These are phyloP conservation scores for Asparagopsis taxiformis DNA, from an alignment of 31 red algal genomes.

Conservation along the genomic window DNA sequence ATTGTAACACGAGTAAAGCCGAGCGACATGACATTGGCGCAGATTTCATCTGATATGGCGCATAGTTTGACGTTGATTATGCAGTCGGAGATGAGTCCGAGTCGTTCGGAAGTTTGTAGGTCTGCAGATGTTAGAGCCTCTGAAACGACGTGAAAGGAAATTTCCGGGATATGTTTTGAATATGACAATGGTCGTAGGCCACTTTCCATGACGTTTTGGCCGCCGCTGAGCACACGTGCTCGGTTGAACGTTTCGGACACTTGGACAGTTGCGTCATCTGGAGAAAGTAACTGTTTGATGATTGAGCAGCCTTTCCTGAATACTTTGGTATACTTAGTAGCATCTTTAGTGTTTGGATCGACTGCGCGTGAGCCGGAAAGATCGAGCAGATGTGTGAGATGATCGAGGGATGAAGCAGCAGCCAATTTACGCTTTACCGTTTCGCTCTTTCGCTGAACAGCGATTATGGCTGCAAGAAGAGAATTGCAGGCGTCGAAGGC, in stretches of 20 bases:
- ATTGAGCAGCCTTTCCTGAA: slow-evolving; percentile 3
- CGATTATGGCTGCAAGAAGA: slow-evolving; percentile 7
- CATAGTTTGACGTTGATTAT: slow-evolving; percentile 4
- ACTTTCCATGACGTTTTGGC: slow-evolving; percentile 29
- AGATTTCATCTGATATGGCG: slow-evolving; percentile 45
- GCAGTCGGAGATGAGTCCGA: slow-evolving; percentile 18
- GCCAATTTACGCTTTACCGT: slow-evolving; percentile 27
- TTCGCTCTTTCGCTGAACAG: slow-evolving; percentile 23
- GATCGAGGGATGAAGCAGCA: slow-evolving; percentile 17
- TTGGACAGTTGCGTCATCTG: slow-evolving; percentile 20
- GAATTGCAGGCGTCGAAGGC: background rate
- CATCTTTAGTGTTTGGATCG: no score
- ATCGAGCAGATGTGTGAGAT: no score
- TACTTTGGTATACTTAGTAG: background rate
- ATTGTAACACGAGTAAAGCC: slow-evolving; percentile 1
- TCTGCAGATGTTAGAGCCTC: background rate
- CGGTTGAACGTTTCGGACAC: slow-evolving; percentile 40
- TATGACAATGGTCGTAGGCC: slow-evolving; percentile 26
- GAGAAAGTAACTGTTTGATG: slow-evolving; percentile 16
- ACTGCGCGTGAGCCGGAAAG: no score
- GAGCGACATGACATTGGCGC: slow-evolving; percentile 14
- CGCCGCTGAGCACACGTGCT: slow-evolving; percentile 34
- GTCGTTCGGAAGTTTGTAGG: background rate
- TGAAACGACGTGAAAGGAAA: slow-evolving; percentile 6
- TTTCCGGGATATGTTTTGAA: background rate